Evolutionary conservation across 352 stramenopile species (phyloP).

Genomic region (Globisporangium canariense): DNA sequence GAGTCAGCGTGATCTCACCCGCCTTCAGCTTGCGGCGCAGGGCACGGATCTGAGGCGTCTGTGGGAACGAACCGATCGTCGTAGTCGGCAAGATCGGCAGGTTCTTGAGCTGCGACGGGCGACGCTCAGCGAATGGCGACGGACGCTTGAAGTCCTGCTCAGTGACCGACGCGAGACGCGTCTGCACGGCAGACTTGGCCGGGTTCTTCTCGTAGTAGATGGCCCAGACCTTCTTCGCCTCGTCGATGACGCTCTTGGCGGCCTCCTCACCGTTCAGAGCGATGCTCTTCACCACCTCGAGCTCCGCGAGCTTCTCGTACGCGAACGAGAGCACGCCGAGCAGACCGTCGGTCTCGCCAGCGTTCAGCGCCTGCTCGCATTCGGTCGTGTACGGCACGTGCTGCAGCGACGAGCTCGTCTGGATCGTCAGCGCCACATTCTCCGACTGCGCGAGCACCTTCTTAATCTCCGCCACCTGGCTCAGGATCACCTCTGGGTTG

Average conservation of each 20-base stretch:
- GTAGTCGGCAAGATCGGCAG: conserved; percentile 88
- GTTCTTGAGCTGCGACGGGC: conserved; percentile 60
- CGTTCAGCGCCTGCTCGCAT: conserved; percentile 71
- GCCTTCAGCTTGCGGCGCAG: conserved; percentile 80
- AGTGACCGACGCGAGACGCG: conserved; percentile 54
- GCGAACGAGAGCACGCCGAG: conserved; percentile 83
- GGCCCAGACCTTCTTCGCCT: conserved; percentile 57
- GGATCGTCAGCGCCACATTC: conserved; percentile 63
- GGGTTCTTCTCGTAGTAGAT: conserved; percentile 86
- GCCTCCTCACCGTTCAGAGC: conserved; percentile 54
- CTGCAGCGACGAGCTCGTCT: conserved; percentile 89
- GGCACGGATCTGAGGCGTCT: conserved; percentile 87
- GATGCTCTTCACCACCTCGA: conserved; percentile 79
- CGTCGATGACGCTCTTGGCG: conserved; percentile 46
- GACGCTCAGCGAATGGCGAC: conserved; percentile 76
- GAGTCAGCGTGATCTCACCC: conserved; percentile 64
- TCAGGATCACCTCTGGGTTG: conserved; percentile 57
- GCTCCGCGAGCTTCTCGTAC: conserved; percentile 88
- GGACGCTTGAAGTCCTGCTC: conserved; percentile 78
- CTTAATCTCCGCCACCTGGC: conserved; percentile 58
- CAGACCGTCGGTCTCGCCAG: conserved; percentile 65
- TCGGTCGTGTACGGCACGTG: conserved; percentile 88
- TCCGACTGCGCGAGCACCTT: conserved; percentile 42
- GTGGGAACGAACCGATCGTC: conserved; percentile 94
- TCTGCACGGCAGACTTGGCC: conserved; percentile 59